These are phyloP conservation scores for Amanita pseudoporphyria DNA, from an alignment of 768 basidiomycete species.

Conservation along the genomic window DNA sequence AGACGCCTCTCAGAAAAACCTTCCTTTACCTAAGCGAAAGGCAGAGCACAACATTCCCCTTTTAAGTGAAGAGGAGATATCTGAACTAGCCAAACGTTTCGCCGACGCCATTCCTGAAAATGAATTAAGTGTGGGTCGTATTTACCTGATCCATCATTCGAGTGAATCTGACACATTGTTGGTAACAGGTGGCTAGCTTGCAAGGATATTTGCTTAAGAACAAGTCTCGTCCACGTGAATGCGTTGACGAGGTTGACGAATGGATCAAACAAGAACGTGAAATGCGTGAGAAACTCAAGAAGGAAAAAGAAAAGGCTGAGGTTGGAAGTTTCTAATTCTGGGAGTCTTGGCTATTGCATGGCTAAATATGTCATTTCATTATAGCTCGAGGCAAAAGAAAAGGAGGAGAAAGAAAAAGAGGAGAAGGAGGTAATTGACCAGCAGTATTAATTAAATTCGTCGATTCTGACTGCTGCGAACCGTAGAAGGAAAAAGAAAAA, in stretches of 20 bases:
- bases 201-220: slow-evolving; percentile 87
- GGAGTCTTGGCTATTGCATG: slow-evolving; percentile 6
- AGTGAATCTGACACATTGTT: not conserved
- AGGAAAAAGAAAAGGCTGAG: slow-evolving; percentile 70
- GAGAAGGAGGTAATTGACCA: slow-evolving; percentile 23
- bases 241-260: slow-evolving; percentile 67
- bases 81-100: slow-evolving; percentile 71
- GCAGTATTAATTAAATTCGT: slow-evolving; percentile 4
- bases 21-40: slow-evolving; percentile 62
- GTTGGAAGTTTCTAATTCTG: slow-evolving; percentile 19
- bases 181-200: slow-evolving; percentile 62
- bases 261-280: slow-evolving; percentile 80
- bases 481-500: slow-evolving; percentile 15
- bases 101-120: slow-evolving; percentile 79
- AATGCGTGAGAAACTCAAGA: slow-evolving; percentile 77
- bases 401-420: slow-evolving; percentile 73
- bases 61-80: slow-evolving; percentile 68
- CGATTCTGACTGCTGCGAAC: not conserved
- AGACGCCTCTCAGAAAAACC: slow-evolving; percentile 55
- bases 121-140: slow-evolving; percentile 64
- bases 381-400: slow-evolving; percentile 74
- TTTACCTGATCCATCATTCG: not conserved
- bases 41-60: slow-evolving; percentile 50
- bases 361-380: slow-evolving; percentile 11
- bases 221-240: slow-evolving; percentile 82